Evolutionary conservation across 139 green algal genomes (phyloP), one percentile per base, ranked within the genome.

Genomic region (Volvox reticuliferus): DNA sequence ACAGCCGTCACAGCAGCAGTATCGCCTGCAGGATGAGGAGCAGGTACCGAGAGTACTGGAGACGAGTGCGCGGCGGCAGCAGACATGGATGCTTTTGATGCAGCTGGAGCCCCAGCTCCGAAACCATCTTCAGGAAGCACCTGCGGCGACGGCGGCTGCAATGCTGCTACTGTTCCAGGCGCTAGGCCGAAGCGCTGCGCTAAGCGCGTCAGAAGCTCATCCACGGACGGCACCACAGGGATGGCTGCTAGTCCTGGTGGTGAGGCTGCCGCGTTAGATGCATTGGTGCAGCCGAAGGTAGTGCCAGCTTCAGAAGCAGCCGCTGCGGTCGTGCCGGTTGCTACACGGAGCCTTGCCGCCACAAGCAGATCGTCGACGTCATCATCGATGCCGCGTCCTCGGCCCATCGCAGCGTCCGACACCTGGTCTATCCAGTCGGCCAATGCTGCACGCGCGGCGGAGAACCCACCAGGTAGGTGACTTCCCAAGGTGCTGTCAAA

Each of bases 161-260:
- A 24, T 3, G 1, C 30, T 3, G 12, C 30, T 32, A 32, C 73
- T 36, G 77, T 67, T 32, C 86, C 86, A 0, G 86, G 73, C 73
- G 86, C 73, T 35, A 89, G 69, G 19, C 85, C 85, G 50, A 89
- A 89, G 28, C 85, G 69, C 71, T 76, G 18, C 12, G 69, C 71
- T 30, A 89, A 50, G 12, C 71, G 85, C 6, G 44, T 37, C n/a
- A 89, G 37, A 12, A 89, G 44, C 33, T 78, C 85, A 17, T 89
- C 85, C 17, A 89, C 83, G 1, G 83, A 80, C 19, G 83, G 83
- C 22, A 67, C 36, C 13, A 16, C 21, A 1, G 50, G 20, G 1
- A n/a, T 35, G 75, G 21, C 6, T 33, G 32, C 75, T 55, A 9
- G 5, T 55, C 5, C 44, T 55, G 44, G 5, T 9, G 44, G 5